Evolutionary conservation across 352 stramenopile species (phyloP), one percentile per base, ranked within the genome.

Genomic region (Globisporangium spinosum): DNA sequence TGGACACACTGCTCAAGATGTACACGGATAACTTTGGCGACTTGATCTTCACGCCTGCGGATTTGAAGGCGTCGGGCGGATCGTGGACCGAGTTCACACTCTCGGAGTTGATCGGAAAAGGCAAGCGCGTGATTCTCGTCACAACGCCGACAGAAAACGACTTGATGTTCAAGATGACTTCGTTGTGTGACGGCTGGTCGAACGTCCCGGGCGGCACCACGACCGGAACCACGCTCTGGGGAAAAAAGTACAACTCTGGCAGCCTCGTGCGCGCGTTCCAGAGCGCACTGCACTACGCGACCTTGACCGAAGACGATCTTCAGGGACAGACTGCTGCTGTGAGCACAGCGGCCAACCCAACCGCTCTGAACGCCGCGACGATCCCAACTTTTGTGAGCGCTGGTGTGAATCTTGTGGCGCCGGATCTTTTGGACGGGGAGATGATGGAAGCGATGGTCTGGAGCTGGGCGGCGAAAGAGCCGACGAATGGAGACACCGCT

Each of bases 321-420:
- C n/a, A 20, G 13, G 51, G 51, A 51, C 58, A 17, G 77, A 73
- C 40, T 15, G 53, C 43, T 40, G 29, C 27, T n/a, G 66, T 32
- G 32, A 63, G 49, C 38, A 75, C 69, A 20, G 60, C 68, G 10
- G 73, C 64, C 5, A 66, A 80, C 32, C 71, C 76, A 22, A 69
- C 65, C 0, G 38, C 72, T 17, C 43, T 90, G 35, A 79, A 77
- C 22, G 67, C 75, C 0, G 70, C 70, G 20, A 87, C 67, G 34
- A n/a, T 90, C 2, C 71, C 78, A 2, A 69, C 74, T 10, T 85
- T 87, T 43, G 71, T 86, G 57, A 75, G 77, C 25, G 78, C 78
- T 0, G 82, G 82, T n/a, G 78, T 86, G 35, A 90, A 90, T 61
- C 70, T 91, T 43, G 29, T 89, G 13, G 77, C 84, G 3, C 77